Conservation (phyloP, 1,139 yeast genomes). For the Debaryomyces fabryi region DNA sequence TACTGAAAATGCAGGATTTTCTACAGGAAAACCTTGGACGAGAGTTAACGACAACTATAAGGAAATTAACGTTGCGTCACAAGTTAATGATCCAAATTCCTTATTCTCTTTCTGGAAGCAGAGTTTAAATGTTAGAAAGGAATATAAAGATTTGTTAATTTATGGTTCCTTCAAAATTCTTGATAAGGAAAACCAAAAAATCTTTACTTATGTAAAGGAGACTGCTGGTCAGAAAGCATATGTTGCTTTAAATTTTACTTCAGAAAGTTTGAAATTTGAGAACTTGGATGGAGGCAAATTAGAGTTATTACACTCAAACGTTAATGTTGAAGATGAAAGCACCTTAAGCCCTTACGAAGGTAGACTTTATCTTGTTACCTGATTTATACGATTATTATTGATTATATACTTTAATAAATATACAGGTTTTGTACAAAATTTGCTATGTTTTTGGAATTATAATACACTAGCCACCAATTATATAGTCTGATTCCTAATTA, state of each 20-base stretch:
- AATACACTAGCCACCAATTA: background rate
- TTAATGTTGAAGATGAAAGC: conserved; percentile 21
- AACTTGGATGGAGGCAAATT: conserved; percentile 32
- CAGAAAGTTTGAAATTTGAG: conserved; percentile 32
- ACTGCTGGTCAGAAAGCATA: conserved; percentile 29
- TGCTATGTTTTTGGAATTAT: background rate
- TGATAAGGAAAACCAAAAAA: conserved; percentile 39
- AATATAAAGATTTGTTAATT: conserved; percentile 43
- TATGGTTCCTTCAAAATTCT: conserved; percentile 51
- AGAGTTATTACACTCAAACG: conserved; percentile 35
- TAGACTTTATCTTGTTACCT: conserved; percentile 34
- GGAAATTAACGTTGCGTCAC: conserved; percentile 51
- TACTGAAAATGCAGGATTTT: conserved; percentile 49
- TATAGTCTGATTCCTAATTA: background rate
- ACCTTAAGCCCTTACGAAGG: conserved; percentile 43
- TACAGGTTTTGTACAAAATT: background rate
- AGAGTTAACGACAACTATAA: conserved; percentile 53
- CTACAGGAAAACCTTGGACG: conserved; percentile 58
- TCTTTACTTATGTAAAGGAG: conserved; percentile 44
- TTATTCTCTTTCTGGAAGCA: conserved; percentile 49
- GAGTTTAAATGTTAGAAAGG: conserved; percentile 48
- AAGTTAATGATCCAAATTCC: conserved; percentile 49
- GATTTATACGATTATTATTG: background rate
- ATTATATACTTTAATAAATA: background rate
- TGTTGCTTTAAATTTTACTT: conserved; percentile 50